These are phyloP conservation scores for Cymbopogon citratus DNA, from an alignment of 176 grass and related monocot genomes.

Conservation along the genomic window DNA sequence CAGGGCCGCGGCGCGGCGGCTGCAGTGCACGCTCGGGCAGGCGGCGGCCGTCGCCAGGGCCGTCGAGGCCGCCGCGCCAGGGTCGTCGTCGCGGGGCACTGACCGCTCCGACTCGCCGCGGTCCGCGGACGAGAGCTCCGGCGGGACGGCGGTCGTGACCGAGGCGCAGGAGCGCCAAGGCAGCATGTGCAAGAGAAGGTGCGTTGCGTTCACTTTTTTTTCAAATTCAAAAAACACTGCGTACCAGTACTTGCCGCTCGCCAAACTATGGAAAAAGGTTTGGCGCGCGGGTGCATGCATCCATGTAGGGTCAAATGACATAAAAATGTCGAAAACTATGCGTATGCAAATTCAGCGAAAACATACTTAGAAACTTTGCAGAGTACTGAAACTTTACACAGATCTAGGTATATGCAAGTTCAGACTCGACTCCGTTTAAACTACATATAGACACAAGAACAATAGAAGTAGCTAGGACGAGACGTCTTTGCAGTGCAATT, in stretches of 20 bases:
- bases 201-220: not conserved
- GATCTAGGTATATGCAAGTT: too few species aligned
- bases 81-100: slow-evolving; percentile 20
- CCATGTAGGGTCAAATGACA: too few species aligned
- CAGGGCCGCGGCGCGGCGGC: slow-evolving; percentile 21
- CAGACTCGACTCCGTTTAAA: too few species aligned
- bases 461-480: not conserved
- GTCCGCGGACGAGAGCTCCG: slow-evolving; percentile 50
- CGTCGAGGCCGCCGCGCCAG: slow-evolving; percentile 29
- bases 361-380: too few species aligned
- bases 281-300: not conserved
- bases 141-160: not conserved
- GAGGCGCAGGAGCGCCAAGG: slow-evolving; percentile 22
- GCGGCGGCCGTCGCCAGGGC: slow-evolving; percentile 41
- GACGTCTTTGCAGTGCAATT: not conserved
- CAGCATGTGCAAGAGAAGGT: slow-evolving; percentile 53
- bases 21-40: slow-evolving; percentile 31
- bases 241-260: not conserved
- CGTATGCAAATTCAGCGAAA: too few species aligned
- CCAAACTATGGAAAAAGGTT: not conserved
- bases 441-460: not conserved
- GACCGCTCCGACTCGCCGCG: slow-evolving; percentile 47
- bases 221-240: not conserved
- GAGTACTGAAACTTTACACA: too few species aligned
- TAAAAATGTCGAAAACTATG: too few species aligned